Evolutionary conservation across 352 stramenopile species (phyloP), one percentile per base, ranked within the genome.

Genomic region (Phytophthora meadii): DNA sequence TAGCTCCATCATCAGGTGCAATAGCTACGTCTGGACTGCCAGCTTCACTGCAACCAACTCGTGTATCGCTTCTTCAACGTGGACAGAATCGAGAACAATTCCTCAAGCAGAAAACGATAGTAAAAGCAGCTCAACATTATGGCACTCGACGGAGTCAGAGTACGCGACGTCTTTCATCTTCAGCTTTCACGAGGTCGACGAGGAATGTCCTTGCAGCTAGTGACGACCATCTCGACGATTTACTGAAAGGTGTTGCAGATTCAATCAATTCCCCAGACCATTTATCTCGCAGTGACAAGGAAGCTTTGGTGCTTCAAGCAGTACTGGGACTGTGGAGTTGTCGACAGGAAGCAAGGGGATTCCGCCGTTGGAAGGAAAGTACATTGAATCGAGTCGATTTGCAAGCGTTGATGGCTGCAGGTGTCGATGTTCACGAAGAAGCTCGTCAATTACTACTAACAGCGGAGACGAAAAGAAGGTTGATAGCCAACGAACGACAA

Each of bases 351-450:
- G 65, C 50, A 14, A 22, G 42, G 39, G 65, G 65, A 4, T 73
- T 74, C 51, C 66, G 66, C 49, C 59, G 51, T 9, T 74, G 66
- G 66, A 74, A 70, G 28, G 66, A 74, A 19, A 54, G 42, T 34
- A 58, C 61, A 2, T 19, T 65, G 39, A 47, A 44, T 28, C 60
- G 47, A 49, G 36, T 65, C 11, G 60, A 74, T 28, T 50, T 74
- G 10, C 47, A 49, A 9, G 46, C 54, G 15, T 17, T 66, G 1
- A 53, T 70, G 9, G 53, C 48, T 8, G 60, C 59, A 5, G 54
- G 54, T 22, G 54, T 74, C 9, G 41, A 69, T 27, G 55, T 70
- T n/a, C 45, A 68, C 24, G 66, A 70, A 44, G 45, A 64, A 46
- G 66, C 54, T 61, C 66, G 66, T 5, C 63, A 68, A 37, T 58